These are phyloP conservation scores for Anaeramoeba flamelloides DNA, from an alignment of 78 protist genomes.

Conservation along the genomic window DNA sequence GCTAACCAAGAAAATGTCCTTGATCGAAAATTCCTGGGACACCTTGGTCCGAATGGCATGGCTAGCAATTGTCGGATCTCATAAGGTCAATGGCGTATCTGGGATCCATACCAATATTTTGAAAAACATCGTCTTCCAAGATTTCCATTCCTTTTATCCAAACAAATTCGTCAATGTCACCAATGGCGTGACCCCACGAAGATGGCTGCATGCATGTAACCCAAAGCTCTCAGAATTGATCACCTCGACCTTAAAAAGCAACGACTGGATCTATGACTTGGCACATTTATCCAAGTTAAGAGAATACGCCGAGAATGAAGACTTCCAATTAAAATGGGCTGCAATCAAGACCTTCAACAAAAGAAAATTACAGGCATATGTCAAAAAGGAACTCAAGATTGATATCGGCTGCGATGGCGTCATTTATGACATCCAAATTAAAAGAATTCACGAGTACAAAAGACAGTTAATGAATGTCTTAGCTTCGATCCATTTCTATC, in stretches of 20 bases:
- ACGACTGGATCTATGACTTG: slow-evolving; percentile 51
- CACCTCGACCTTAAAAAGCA: slow-evolving; percentile 32
- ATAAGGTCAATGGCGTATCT: slow-evolving; percentile 84
- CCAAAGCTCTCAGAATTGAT: slow-evolving; percentile 48
- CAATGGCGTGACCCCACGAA: slow-evolving; percentile 89
- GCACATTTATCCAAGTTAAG: too few species aligned
- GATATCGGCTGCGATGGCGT: too few species aligned
- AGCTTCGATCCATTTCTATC: background rate
- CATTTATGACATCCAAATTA: too few species aligned
- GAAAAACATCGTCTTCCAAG: too few species aligned
- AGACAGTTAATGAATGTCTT: slow-evolving; percentile 70
- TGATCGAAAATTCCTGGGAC: slow-evolving; percentile 63
- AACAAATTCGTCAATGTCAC: slow-evolving; percentile 73
- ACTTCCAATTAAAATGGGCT: too few species aligned
- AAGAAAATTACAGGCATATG: too few species aligned
- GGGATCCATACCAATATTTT: slow-evolving; percentile 72
- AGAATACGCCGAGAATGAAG: too few species aligned
- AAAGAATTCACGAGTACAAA: slow-evolving; percentile 94
- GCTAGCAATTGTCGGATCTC: slow-evolving; percentile 69
- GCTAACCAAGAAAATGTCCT: slow-evolving; percentile 52
- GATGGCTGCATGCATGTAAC: slow-evolving; percentile 78
- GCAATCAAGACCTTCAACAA: too few species aligned
- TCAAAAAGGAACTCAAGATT: slow-evolving; percentile 51
- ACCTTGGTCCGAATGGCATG: slow-evolving; percentile 70
- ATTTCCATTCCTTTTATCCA: too few species aligned